A percentile compares a stretch with the other conserved stretches of the same genome.
These are phyloP conservation scores for Ophiostoma quercus DNA, from an alignment of 2,329 filamentous ascomycete species.

Conservation along the genomic window DNA sequence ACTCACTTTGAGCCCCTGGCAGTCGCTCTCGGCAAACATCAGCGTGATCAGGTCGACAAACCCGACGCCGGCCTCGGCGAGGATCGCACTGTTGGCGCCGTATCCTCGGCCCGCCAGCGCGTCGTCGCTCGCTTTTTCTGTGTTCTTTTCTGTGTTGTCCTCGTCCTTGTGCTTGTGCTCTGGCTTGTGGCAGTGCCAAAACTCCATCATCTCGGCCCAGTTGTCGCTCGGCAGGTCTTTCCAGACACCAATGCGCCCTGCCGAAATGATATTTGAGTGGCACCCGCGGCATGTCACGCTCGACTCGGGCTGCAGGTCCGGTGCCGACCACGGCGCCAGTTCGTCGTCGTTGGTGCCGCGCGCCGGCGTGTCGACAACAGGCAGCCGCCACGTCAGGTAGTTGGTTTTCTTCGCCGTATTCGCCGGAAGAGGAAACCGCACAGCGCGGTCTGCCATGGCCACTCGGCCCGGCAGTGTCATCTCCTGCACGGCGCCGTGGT, in stretches of 20 bases:
- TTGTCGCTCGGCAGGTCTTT: conserved; percentile 93
- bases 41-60: conserved; percentile 80
- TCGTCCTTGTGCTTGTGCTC: conserved; percentile 29
- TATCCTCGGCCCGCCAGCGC: conserved; percentile 65
- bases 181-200: conserved; percentile 99
- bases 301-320: conserved; percentile 39
- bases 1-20: conserved; percentile 43
- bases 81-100: conserved; percentile 70
- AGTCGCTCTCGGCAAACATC: conserved; percentile 64
- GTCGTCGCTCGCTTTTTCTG: conserved; percentile 37
- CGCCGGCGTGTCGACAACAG: conserved; percentile 28
- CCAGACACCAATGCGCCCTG: conserved; percentile 54
- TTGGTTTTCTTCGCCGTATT: conserved; percentile 27
- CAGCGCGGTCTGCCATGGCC: conserved; percentile 33
- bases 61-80: conserved; percentile 60
- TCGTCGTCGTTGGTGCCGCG: conserved; percentile 25
- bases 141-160: not conserved
- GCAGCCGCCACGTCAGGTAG: conserved; percentile 47
- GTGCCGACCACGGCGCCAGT: conserved; percentile 51
- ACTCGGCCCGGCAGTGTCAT: conserved; percentile 44
- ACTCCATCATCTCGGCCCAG: conserved; percentile 99
- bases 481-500: conserved; percentile 38
- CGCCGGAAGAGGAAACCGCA: conserved; percentile 30
- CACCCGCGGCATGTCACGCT: conserved; percentile 43
- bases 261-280: conserved; percentile 36